Conservation (phyloP, 1,284 basidiomycete species). For the Hemileia vastatrix region DNA sequence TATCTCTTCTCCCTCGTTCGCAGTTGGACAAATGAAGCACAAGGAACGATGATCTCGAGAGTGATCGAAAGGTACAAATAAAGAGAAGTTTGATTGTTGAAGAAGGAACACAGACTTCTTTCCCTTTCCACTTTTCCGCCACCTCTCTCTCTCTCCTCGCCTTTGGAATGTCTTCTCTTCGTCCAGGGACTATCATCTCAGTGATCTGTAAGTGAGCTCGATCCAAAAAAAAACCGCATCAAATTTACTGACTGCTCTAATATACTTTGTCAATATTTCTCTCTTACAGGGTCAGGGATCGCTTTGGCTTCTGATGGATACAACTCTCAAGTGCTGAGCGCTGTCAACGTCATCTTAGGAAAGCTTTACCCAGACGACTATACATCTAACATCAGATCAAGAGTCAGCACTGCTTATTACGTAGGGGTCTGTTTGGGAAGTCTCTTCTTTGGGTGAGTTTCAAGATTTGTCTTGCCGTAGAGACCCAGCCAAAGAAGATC, state of each 20-base stretch:
- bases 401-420: slow-evolving; percentile 19
- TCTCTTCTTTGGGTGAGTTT: slow-evolving; percentile 17
- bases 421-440: slow-evolving; percentile 22
- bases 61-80: neutral
- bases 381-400: slow-evolving; percentile 1
- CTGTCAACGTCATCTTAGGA: neutral
- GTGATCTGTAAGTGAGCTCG: neutral
- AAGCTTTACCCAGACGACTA: slow-evolving; percentile 6
- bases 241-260: too few species aligned
- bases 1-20: too few species aligned
- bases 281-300: slow-evolving; percentile 2
- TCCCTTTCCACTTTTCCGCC: too few species aligned
- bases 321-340: slow-evolving; percentile 19
- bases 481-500: too few species aligned
- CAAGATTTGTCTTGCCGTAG: too few species aligned
- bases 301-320: slow-evolving; percentile 21
- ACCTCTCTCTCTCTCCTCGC: too few species aligned
- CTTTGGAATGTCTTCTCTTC: too few species aligned
- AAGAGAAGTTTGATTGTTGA: neutral
- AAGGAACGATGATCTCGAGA: neutral
- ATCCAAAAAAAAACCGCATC: too few species aligned
- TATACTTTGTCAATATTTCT: too few species aligned
- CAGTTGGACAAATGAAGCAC: too few species aligned
- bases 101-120: too few species aligned
- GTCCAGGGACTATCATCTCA: too few species aligned